Conservation (phyloP, 2,329 filamentous ascomycete species). For the Paracamarosporium sp. region DNA sequence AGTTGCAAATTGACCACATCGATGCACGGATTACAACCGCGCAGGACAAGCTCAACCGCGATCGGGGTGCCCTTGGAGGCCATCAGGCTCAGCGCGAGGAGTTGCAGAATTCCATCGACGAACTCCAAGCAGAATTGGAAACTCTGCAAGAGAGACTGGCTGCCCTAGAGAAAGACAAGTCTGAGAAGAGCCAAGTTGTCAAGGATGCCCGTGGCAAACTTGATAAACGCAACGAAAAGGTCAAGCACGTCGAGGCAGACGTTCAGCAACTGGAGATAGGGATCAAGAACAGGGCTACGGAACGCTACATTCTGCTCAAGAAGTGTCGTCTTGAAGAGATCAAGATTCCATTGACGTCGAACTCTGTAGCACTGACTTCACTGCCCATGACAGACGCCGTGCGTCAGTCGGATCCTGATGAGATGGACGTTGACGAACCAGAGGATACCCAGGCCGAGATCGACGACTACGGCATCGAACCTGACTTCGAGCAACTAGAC, state of each 20-base stretch:
- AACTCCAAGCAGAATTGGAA: conserved; percentile 78
- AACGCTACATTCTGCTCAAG: conserved; percentile 82
- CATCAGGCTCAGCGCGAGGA: conserved; percentile 74
- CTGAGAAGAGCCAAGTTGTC: conserved; percentile 75
- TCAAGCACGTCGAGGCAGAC: conserved; percentile 76
- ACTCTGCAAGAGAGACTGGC: conserved; percentile 75
- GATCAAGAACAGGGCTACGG: conserved; percentile 83
- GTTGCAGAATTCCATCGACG: conserved; percentile 75
- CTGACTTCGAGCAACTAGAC: conserved; percentile 83
- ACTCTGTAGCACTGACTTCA: conserved; percentile 75
- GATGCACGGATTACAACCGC: conserved; percentile 73
- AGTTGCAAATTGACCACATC: conserved; percentile 74
- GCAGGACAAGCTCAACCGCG: conserved; percentile 69
- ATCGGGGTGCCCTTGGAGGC: conserved; percentile 69
- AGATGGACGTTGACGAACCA: conserved; percentile 87
- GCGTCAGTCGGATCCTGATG: conserved; percentile 73
- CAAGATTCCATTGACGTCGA: conserved; percentile 76
- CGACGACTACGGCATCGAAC: conserved; percentile 89
- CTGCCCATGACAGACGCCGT: conserved; percentile 87
- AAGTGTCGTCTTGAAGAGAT: conserved; percentile 95
- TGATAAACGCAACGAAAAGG: conserved; percentile 82
- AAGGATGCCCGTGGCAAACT: conserved; percentile 80
- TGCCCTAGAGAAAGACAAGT: conserved; percentile 70
- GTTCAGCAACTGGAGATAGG: conserved; percentile 83
- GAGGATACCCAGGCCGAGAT: conserved; percentile 66